Evolutionary conservation across 192 early-diverging fungal genomes (phyloP).

Genomic region (Coemansia sp.): DNA sequence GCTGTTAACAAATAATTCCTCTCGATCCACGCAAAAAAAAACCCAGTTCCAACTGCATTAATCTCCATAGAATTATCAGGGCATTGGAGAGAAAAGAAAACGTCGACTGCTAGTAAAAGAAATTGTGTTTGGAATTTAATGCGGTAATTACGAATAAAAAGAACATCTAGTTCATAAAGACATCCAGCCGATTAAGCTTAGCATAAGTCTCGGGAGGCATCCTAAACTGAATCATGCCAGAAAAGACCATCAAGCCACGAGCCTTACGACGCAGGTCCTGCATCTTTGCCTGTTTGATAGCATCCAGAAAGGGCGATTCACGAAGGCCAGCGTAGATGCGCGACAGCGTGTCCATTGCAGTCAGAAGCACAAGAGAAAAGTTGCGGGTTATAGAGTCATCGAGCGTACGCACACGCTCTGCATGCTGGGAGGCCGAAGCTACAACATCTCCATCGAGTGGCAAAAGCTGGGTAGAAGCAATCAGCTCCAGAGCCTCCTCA

Average conservation of each 20-base stretch:
- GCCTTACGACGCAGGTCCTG: constrained; percentile 61
- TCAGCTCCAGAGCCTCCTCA: constrained; percentile 63
- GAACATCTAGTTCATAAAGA: constrained; percentile 58
- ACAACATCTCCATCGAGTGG: constrained; percentile 62
- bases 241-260: constrained; percentile 77
- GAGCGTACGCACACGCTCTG: constrained; percentile 64
- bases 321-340: constrained; percentile 62
- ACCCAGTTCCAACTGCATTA: no score
- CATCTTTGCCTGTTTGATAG: constrained; percentile 53
- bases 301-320: constrained; percentile 54
- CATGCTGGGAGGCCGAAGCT: constrained; percentile 58
- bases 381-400: constrained; percentile 72
- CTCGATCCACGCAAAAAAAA: no score
- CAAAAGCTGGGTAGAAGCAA: constrained; percentile 64
- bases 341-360: constrained; percentile 68
- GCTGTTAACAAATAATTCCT: no score
- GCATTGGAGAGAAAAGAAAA: background rate
- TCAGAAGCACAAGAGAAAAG: constrained; percentile 75
- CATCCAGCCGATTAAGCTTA: constrained; percentile 72
- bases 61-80: no score
- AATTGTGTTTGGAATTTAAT: background rate
- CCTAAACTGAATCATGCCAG: constrained; percentile 81
- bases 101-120: background rate
- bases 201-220: constrained; percentile 81
- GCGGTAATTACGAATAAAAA: background rate